Conservation (phyloP, 2,329 filamentous ascomycete species). For the Nakataea oryzae region DNA sequence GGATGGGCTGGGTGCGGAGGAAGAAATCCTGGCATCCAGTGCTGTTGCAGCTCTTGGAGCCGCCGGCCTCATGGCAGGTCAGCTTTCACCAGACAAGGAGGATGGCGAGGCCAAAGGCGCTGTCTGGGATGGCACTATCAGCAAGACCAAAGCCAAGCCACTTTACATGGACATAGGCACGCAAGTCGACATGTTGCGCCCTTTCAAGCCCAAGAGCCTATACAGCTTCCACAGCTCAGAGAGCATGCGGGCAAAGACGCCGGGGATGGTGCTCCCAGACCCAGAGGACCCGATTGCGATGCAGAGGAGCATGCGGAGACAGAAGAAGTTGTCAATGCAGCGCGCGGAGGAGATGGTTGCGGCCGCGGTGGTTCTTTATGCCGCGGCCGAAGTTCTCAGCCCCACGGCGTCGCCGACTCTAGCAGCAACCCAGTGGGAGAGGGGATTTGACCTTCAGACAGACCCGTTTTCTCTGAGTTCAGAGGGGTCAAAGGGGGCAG, state of each 20-base stretch:
- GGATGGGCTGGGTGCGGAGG: background rate
- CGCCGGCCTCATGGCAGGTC: background rate
- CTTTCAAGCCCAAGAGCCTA: background rate
- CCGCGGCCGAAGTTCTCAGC: slow-evolving; percentile 36
- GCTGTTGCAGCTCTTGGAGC: background rate
- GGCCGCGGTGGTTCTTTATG: slow-evolving; percentile 42
- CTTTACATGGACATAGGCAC: background rate
- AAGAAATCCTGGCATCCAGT: background rate
- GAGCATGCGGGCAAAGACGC: slow-evolving; percentile 28
- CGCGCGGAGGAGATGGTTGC: slow-evolving; percentile 42
- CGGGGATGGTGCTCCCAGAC: slow-evolving; percentile 35
- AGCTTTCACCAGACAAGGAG: background rate
- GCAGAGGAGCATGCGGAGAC: slow-evolving; percentile 31
- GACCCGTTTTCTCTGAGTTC: slow-evolving; percentile 13
- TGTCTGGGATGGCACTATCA: background rate
- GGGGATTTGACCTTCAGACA: slow-evolving; percentile 21
- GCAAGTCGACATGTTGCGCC: slow-evolving; percentile 1
- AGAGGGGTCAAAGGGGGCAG: background rate
- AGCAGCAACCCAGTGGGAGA: slow-evolving; percentile 18
- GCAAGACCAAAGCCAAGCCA: background rate
- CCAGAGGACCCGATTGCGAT: slow-evolving; percentile 25
- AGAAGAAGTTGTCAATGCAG: slow-evolving; percentile 31
- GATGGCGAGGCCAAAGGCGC: too few species aligned
- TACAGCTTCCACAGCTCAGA: slow-evolving; percentile 14
- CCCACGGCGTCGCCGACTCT: slow-evolving; percentile 25